These are phyloP conservation scores for Alloteropsis semialata DNA, from an alignment of 176 grass and related monocot genomes.

Conservation along the genomic window DNA sequence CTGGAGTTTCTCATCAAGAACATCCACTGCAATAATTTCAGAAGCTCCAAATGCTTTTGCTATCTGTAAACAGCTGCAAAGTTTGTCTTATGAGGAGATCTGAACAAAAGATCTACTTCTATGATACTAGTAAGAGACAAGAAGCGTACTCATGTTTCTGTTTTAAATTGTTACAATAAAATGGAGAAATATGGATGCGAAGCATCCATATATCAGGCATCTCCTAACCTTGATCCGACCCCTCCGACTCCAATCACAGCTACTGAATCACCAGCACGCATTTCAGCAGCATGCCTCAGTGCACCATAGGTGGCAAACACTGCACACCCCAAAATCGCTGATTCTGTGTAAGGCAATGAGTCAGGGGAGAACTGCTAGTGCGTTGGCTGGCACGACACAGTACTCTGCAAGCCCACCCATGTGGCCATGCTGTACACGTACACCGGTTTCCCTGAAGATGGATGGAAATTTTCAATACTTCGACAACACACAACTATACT, in stretches of 20 bases:
- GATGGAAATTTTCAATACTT: slow-evolving; percentile 6
- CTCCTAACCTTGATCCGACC: slow-evolving; percentile 85
- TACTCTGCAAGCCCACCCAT: slow-evolving; percentile 93
- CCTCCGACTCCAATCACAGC: slow-evolving; percentile 98
- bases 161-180: not conserved
- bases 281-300: slow-evolving; percentile 90
- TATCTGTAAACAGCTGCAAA: slow-evolving; percentile 93
- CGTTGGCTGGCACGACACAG: slow-evolving; percentile 91
- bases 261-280: slow-evolving; percentile 85
- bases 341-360: slow-evolving; percentile 83
- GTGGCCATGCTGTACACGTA: slow-evolving; percentile 99
- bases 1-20: slow-evolving; percentile 90
- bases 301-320: slow-evolving; percentile 97
- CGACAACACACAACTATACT: not conserved
- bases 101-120: not conserved
- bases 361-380: slow-evolving; percentile 70
- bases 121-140: not conserved
- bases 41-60: slow-evolving; percentile 94
- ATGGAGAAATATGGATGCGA: not conserved
- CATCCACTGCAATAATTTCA: slow-evolving; percentile 92
- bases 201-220: slow-evolving; percentile 17
- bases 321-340: slow-evolving; percentile 90
- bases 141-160: not conserved
- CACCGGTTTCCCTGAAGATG: slow-evolving; percentile 73
- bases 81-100: not conserved